Conservation (phyloP, 2,329 filamentous ascomycete species). For the Claviceps sp. region DNA sequence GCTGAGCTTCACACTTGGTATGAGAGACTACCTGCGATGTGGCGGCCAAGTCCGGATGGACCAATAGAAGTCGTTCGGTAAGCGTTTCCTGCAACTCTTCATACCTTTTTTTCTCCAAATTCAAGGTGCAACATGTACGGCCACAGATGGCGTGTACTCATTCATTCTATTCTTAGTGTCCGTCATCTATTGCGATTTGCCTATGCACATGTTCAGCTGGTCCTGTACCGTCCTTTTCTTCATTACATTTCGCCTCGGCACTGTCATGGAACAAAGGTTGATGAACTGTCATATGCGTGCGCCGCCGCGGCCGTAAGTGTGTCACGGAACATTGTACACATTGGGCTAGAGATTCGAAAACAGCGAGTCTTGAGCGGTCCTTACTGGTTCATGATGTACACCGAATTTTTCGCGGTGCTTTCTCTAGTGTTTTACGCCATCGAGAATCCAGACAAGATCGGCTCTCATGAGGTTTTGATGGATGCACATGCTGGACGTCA, state of each 20-base stretch:
- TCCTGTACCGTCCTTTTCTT: slow-evolving; percentile 70
- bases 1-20: slow-evolving; percentile 50
- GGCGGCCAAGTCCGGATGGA: slow-evolving; percentile 69
- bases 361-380: slow-evolving; percentile 64
- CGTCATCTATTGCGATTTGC: slow-evolving; percentile 66
- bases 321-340: slow-evolving; percentile 63
- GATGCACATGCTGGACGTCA: slow-evolving; percentile 79
- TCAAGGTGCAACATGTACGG: too few relatives aligned
- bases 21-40: slow-evolving; percentile 54
- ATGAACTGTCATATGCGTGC: slow-evolving; percentile 67
- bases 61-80: slow-evolving; percentile 64
- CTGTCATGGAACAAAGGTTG: slow-evolving; percentile 43
- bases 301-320: slow-evolving; percentile 49
- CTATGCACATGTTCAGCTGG: slow-evolving; percentile 73
- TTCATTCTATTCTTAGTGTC: slow-evolving; percentile 25
- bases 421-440: slow-evolving; percentile 69
- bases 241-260: slow-evolving; percentile 64
- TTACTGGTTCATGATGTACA: slow-evolving; percentile 80
- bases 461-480: slow-evolving; percentile 65
- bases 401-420: slow-evolving; percentile 68
- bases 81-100: slow-evolving; percentile 16
- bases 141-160: background rate
- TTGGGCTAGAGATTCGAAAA: slow-evolving; percentile 64
- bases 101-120: too few relatives aligned
- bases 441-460: slow-evolving; percentile 64